Evolutionary conservation across 805 yeast genomes (phyloP).

Genomic region (Suhomyces kilbournensis): DNA sequence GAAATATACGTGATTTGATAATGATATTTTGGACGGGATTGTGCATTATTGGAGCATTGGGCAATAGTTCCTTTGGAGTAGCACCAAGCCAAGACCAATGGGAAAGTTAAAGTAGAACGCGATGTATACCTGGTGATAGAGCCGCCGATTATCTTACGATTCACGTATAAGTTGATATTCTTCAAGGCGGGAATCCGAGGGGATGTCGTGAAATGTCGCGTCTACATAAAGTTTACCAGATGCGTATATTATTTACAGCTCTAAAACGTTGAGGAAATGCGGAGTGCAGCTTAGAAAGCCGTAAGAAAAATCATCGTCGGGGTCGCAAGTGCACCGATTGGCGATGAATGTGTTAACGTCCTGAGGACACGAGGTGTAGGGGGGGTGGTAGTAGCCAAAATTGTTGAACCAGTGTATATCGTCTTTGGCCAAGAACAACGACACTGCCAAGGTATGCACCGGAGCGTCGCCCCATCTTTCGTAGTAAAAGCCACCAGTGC

Average conservation of each 20-base stretch:
- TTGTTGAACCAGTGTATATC: slow-evolving; percentile 85
- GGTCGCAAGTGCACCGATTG: slow-evolving; percentile 71
- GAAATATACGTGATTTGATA: slow-evolving; percentile 4
- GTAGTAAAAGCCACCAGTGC: slow-evolving; percentile 77
- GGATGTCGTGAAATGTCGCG: background rate
- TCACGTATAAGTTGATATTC: background rate
- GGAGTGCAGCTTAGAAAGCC: slow-evolving; percentile 11
- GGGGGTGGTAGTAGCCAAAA: slow-evolving; percentile 73
- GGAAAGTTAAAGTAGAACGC: background rate
- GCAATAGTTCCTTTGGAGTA: background rate
- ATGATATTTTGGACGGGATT: slow-evolving; percentile 1
- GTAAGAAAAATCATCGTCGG: slow-evolving; percentile 66
- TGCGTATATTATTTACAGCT: background rate
- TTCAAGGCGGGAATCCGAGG: background rate
- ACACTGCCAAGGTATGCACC: slow-evolving; percentile 74
- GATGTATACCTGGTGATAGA: background rate
- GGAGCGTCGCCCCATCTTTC: slow-evolving; percentile 97
- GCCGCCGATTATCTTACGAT: background rate
- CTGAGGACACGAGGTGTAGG: slow-evolving; percentile 75
- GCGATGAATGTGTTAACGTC: slow-evolving; percentile 51
- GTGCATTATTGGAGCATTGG: background rate
- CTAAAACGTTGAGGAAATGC: slow-evolving; percentile 6
- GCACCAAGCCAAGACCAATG: background rate
- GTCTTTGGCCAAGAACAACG: slow-evolving; percentile 63
- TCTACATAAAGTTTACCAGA: background rate